Evolutionary conservation across 352 stramenopile genomes (phyloP).

Genomic region (Pythium brassicae): DNA sequence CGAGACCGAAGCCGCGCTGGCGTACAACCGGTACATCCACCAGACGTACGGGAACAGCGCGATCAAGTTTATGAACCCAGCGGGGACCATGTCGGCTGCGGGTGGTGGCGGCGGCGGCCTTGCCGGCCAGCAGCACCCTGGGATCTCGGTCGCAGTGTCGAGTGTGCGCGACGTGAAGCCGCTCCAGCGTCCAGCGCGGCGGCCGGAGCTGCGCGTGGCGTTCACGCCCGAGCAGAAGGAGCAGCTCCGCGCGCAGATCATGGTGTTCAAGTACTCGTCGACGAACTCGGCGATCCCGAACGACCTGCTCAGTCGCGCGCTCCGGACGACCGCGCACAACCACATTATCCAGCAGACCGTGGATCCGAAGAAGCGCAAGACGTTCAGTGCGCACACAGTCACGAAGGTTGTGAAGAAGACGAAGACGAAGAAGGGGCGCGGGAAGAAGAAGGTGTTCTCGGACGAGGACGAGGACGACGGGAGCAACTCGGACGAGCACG

Average conservation of each 20-base stretch:
- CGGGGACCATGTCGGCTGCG: constrained; percentile 23
- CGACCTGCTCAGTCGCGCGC: constrained; percentile 61
- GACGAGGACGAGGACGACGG: constrained; percentile 83
- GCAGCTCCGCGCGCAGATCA: constrained; percentile 85
- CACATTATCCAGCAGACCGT: constrained; percentile 41
- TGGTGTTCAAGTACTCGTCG: constrained; percentile 89
- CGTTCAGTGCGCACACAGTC: constrained; percentile 48
- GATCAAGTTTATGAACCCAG: constrained; percentile 85
- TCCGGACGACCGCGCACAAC: constrained; percentile 61
- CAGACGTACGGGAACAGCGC: constrained; percentile 78
- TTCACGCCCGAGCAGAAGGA: constrained; percentile 86
- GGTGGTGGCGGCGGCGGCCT: constrained; percentile 10
- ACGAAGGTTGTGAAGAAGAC: constrained; percentile 63
- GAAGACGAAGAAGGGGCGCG: constrained; percentile 53
- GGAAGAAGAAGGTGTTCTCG: constrained; percentile 64
- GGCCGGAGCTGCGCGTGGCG: constrained; percentile 40
- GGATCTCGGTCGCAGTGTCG: constrained; percentile 46
- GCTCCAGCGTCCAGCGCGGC: constrained; percentile 35
- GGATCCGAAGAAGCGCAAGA: constrained; percentile 77
- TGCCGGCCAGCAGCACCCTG: constrained; percentile 12
- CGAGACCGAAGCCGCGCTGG: constrained; percentile 74
- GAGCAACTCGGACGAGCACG: constrained; percentile 60
- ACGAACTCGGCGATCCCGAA: constrained; percentile 74
- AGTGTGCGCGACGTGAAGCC: constrained; percentile 55
- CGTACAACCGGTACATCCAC: constrained; percentile 86